These are phyloP conservation scores for Scenedesmus sp. DNA, from an alignment of 163 green algal species.

Conservation along the genomic window DNA sequence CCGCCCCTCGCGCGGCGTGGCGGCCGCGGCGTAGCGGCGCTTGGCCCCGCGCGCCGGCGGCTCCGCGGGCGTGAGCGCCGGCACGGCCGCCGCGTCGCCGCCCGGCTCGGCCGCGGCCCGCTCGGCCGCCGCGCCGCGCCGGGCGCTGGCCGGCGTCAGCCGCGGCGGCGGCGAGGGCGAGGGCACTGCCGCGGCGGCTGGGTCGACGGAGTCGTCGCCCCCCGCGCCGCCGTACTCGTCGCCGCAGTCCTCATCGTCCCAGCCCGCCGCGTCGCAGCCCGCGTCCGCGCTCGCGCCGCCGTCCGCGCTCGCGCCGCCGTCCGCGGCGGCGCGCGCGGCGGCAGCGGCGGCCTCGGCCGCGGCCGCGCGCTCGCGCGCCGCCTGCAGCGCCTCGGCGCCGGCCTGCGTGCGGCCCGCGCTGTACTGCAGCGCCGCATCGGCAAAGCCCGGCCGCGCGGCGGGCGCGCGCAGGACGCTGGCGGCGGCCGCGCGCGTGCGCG, in stretches of 20 bases:
- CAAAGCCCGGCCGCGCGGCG: constrained; percentile 3
- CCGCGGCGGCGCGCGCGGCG: neutral
- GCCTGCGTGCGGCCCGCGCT: constrained; percentile 6
- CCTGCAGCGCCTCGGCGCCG: neutral
- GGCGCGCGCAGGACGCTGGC: constrained; percentile 7
- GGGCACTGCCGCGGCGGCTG: neutral
- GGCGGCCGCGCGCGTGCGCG: neutral
- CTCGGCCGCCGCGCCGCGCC: neutral
- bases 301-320: too few relatives aligned
- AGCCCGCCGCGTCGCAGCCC: too few relatives aligned
- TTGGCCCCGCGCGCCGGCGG: neutral
- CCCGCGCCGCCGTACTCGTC: constrained; percentile 34
- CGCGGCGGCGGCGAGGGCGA: neutral
- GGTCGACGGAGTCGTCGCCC: constrained; percentile 6
- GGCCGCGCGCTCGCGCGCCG: neutral
- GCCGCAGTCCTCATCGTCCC: constrained; percentile 14
- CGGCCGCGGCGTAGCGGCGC: neutral
- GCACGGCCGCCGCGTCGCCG: neutral
- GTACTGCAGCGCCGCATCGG: constrained; percentile 25
- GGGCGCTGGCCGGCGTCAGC: constrained; percentile 9
- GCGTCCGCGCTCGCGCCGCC: too few relatives aligned
- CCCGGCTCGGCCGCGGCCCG: neutral
- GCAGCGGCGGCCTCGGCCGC: neutral
- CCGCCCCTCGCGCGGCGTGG: constrained; percentile 26
- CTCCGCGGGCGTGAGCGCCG: neutral